Evolutionary conservation across 169 alveolate species (phyloP), one percentile per base, ranked within the genome.

Genomic region (Plasmodium relictum): DNA sequence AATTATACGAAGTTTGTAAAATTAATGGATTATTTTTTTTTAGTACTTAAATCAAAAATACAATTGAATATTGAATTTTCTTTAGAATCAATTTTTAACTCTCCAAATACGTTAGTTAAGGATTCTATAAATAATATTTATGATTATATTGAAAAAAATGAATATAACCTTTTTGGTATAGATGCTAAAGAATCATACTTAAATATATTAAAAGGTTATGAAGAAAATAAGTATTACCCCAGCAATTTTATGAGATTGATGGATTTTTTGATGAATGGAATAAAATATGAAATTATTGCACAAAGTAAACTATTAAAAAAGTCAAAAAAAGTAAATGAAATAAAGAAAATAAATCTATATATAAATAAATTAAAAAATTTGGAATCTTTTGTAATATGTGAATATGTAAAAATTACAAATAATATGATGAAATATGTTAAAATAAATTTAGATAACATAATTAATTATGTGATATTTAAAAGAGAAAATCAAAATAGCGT

Each of bases 351-450:
- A 12, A 86, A 48, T 2, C 24, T 12, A 39, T 68, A 80, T 41
- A 63, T 86, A 1, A 54, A 71, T 2, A 70, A 59, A 18, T 61
- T 86, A 45, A 86, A 72, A 61, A 72, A 22, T 20, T 68, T 86
- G 0, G 88, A 72, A 44, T 42, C 66, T 18, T 41, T 61, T 10
- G 70, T 86, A 8, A 26, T 70, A n/a, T 86, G 92, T 52, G 92
- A 86, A 18, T 68, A 86, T 20, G 45, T 42, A 12, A 69, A 86
- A 52, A 31, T 86, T 0, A 59, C 70, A 44, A 22, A 48, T 4
- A 71, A 72, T 66, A 26, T 86, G 12, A 86, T 86, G 76, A 86
- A 58, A 63, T 86, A 59, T 22, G 72, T 86, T 4, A 76, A 86
- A 63, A 72, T 71, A 24, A 70, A 69, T 24, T 39, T 86, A 22